phyloP scores from a whole-genome alignment of 257 asterid genomes.

The Verbascum thapsus region DNA sequence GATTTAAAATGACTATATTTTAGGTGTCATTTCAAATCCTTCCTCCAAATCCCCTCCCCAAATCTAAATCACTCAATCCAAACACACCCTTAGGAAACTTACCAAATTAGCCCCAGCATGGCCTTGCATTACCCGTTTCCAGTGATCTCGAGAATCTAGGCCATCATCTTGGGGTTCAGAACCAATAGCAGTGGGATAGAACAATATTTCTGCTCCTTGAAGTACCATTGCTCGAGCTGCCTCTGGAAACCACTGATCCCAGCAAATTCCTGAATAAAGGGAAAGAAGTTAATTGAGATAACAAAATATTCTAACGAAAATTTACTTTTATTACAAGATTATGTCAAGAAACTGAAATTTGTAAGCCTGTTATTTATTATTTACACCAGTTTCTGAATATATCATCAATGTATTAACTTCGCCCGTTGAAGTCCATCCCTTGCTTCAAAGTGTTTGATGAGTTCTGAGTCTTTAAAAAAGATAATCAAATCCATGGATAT shows the following conservation, averaged over 20 bases:
- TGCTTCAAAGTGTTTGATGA: constrained; percentile 19
- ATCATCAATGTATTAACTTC: no score
- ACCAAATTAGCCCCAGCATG: constrained; percentile 98
- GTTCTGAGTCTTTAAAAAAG: neutral
- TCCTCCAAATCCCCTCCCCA: no score
- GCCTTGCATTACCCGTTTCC: constrained; percentile 98
- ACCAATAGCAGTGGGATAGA: constrained; percentile 98
- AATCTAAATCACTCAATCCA: no score
- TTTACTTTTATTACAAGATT: no score
- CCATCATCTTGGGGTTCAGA: constrained; percentile 96
- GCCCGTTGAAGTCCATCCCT: no score
- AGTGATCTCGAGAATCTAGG: constrained; percentile 93
- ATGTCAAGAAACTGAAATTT: no score
- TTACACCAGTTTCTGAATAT: no score
- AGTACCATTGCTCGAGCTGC: constrained; percentile 98
- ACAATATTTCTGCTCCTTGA: constrained; percentile 93
- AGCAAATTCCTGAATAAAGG: constrained; percentile 78
- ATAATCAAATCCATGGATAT: constrained; percentile 5
- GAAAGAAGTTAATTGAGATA: constrained; percentile 22
- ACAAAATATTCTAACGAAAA: neutral
- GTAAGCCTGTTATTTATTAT: no score
- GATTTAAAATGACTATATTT: no score
- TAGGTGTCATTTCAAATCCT: no score
- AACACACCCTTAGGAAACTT: constrained; percentile 31
- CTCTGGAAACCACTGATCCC: constrained; percentile 99